Evolutionary conservation across 331 rosid species (phyloP).

Genomic region (Prunus yedoensis): DNA sequence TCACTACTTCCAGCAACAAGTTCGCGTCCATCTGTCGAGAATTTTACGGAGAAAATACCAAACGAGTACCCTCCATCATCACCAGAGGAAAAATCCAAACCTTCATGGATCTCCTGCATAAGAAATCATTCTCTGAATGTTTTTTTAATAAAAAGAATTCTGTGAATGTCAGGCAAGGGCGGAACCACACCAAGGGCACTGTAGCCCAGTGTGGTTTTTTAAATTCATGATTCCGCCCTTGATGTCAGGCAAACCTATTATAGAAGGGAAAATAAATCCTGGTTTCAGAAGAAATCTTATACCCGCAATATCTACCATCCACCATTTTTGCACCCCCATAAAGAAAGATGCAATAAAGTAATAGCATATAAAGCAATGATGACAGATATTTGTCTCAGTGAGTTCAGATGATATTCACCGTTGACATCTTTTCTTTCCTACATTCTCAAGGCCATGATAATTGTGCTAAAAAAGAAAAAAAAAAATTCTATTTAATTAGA

Average conservation of each 20-base stretch:
- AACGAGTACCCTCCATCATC: conserved; percentile 46
- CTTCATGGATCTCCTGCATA: conserved; percentile 79
- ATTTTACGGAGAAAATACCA: conserved; percentile 85
- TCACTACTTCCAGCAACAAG: conserved; percentile 89
- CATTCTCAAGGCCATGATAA: background rate
- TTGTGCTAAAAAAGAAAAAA: background rate
- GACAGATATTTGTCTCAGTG: background rate
- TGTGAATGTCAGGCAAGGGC: conserved; percentile 5
- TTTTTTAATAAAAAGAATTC: background rate
- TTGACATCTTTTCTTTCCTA: background rate
- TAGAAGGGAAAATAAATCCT: conserved; percentile 14
- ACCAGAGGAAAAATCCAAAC: conserved; percentile 62
- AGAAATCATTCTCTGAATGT: conserved; percentile 20
- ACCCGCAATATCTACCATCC: background rate
- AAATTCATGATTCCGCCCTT: too few species aligned
- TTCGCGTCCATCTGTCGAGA: conserved; percentile 84
- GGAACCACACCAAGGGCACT: too few species aligned
- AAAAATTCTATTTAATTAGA: background rate
- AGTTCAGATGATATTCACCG: background rate
- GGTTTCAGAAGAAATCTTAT: background rate
- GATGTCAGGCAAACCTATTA: background rate
- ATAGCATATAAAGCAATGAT: background rate
- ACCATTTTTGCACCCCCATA: background rate
- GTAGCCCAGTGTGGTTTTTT: too few species aligned
- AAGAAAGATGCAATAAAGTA: background rate